Evolutionary conservation across 257 asterid genomes (phyloP), one percentile per base, ranked within the genome.

Genomic region (Voacanga thouarsii): DNA sequence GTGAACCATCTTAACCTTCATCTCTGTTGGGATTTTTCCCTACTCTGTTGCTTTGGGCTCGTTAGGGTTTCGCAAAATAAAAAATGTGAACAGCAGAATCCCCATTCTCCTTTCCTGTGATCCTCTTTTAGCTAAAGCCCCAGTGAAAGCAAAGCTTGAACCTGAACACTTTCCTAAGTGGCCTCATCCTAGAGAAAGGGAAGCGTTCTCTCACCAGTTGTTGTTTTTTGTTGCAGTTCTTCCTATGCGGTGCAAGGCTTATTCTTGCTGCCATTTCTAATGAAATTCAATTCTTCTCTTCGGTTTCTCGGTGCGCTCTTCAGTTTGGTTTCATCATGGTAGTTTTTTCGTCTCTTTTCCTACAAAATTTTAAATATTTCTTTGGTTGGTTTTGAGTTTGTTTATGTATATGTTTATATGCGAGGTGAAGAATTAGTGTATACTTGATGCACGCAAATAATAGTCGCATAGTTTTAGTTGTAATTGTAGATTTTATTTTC

Each of bases 291-390:
- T 44, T 39, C 30, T 30, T 4, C 12, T 2, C n/a, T 18, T 44
- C n/a, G 63, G 39, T 28, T 60, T 26, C 59, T 70, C 15, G 8
- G 21, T 9, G 77, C 53, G 71, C 26, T 4, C 26, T 26, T 55
- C 51, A 10, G 30, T 55, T 49, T 55, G 4, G 45, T 33, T 14
- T 55, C 26, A 76, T 49, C 60, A 76, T 76, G 79, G 79, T 76
- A 76, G 4, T 63, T 18, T 47, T 76, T n/a, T 76, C n/a, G 4
- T 37, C 24, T 11, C 24, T 30, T 66, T 15, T 66, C 18, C 49
- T 33, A 7, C 12, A 19, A 14, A 6, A 1, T 11, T 1, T 12
- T 51, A 0, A 12, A 12, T 0, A 4, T 12, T 49, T 45, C 3
- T 8, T 26, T 28, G 15, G n/a, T 11, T 39, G 24, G 16, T 60